These are phyloP conservation scores for Zhuliangozyma parablackwelliae DNA, from an alignment of 1,139 yeast species.

Conservation along the genomic window DNA sequence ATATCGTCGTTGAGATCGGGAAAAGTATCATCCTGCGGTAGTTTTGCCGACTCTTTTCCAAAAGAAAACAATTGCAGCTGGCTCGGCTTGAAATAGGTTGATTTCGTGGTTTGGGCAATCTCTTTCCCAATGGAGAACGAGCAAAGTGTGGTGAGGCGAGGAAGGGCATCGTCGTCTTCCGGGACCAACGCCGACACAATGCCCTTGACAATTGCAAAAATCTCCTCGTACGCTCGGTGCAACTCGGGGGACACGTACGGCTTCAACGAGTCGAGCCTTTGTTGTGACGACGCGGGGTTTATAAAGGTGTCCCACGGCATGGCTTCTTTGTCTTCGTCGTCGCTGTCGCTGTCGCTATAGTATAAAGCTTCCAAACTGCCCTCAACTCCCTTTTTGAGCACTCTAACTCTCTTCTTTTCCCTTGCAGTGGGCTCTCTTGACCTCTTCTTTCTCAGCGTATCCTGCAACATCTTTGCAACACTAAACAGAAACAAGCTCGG, in stretches of 20 bases:
- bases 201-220: constrained; percentile 8
- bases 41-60: constrained; percentile 13
- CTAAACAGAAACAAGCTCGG: constrained; percentile 15
- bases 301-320: constrained; percentile 1
- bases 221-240: constrained; percentile 5
- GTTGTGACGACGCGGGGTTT: constrained; percentile 1
- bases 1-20: constrained; percentile 27
- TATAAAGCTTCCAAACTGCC: neutral
- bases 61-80: constrained; percentile 31
- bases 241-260: constrained; percentile 2
- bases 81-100: constrained; percentile 31
- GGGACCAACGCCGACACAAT: constrained; percentile 13
- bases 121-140: constrained; percentile 30
- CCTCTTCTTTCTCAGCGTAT: no score
- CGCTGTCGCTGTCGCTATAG: neutral
- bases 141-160: constrained; percentile 25
- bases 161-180: constrained; percentile 7
- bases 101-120: constrained; percentile 29
- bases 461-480: neutral
- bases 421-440: neutral
- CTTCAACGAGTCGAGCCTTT: constrained; percentile 2
- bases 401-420: constrained; percentile 1
- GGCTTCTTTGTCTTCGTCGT: constrained; percentile 2
- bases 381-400: neutral
- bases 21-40: constrained; percentile 14